Evolutionary conservation across 2,329 filamentous ascomycete species (phyloP).

Genomic region (Penicillium sp.): DNA sequence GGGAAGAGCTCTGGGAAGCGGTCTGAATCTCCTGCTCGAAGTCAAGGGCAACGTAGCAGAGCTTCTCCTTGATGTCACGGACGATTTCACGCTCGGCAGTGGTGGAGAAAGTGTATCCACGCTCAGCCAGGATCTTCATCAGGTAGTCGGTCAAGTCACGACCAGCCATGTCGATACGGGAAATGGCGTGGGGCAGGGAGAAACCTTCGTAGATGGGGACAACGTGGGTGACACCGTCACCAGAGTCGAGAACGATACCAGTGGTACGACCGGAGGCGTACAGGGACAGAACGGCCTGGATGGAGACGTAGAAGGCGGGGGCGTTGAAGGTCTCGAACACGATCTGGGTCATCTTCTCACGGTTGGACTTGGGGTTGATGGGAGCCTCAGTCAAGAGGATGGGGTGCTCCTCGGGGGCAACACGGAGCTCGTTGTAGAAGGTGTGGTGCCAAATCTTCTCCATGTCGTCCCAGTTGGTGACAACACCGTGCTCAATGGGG

Average conservation of each 20-base stretch:
- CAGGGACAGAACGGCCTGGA: conserved; percentile 98
- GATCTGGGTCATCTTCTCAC: conserved; percentile 99
- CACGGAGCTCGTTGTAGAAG: conserved; percentile 99
- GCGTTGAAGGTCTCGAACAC: conserved; percentile 99
- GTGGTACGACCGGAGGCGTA: conserved; percentile 99
- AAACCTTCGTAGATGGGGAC: conserved; percentile 99
- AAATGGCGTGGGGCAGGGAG: conserved; percentile 99
- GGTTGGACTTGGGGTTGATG: conserved; percentile 99
- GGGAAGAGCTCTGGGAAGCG: conserved; percentile 94
- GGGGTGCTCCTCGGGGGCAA: conserved; percentile 99
- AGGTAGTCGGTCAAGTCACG: conserved; percentile 99
- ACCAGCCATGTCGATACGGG: conserved; percentile 99
- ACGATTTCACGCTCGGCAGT: conserved; percentile 99
- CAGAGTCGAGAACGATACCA: conserved; percentile 99
- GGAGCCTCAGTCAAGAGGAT: conserved; percentile 98
- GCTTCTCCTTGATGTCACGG: conserved; percentile 99
- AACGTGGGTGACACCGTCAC: conserved; percentile 99
- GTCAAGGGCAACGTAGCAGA: conserved; percentile 99
- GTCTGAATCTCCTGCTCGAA: conserved; percentile 99
- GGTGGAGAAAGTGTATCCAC: conserved; percentile 99
- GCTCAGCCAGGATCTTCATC: conserved; percentile 99
- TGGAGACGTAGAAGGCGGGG: conserved; percentile 99
- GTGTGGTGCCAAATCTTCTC: conserved; percentile 99
- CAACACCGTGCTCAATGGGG: conserved; percentile 99
- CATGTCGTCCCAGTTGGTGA: conserved; percentile 99